phyloP scores from a whole-genome alignment of 2,329 filamentous ascomycete genomes.

The Alternaria brassicicola region DNA sequence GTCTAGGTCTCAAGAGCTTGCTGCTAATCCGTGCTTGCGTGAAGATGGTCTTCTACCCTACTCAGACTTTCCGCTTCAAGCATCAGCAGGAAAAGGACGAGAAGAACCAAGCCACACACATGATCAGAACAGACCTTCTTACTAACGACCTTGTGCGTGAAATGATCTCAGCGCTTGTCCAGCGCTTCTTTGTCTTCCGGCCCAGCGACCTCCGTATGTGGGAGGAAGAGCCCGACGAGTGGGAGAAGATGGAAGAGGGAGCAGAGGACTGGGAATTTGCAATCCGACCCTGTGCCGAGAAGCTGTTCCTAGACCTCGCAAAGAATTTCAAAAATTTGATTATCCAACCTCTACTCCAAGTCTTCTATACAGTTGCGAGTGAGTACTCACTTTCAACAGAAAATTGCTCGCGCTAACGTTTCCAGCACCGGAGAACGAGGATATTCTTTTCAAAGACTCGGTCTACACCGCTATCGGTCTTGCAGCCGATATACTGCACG shows the following conservation, averaged over 20 bases:
- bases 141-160: slow-evolving; percentile 77
- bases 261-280: slow-evolving; percentile 86
- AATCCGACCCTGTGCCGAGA: slow-evolving; percentile 89
- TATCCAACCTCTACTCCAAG: slow-evolving; percentile 76
- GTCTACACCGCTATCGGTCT: slow-evolving; percentile 93
- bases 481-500: slow-evolving; percentile 75
- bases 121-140: slow-evolving; percentile 76
- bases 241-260: slow-evolving; percentile 89
- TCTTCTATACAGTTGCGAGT: slow-evolving; percentile 80
- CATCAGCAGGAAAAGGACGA: slow-evolving; percentile 76
- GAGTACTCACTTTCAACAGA: slow-evolving; percentile 42
- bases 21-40: slow-evolving; percentile 81
- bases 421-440: slow-evolving; percentile 62
- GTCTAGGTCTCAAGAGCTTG: slow-evolving; percentile 80
- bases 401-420: slow-evolving; percentile 21
- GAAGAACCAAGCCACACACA: slow-evolving; percentile 69
- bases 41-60: slow-evolving; percentile 81
- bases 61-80: slow-evolving; percentile 83
- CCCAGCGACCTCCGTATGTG: slow-evolving; percentile 85
- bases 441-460: slow-evolving; percentile 87
- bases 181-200: slow-evolving; percentile 85
- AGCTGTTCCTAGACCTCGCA: slow-evolving; percentile 88
- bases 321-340: slow-evolving; percentile 86
- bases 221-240: slow-evolving; percentile 94
- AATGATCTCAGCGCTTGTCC: slow-evolving; percentile 84